Evolutionary conservation across 495 filamentous ascomycete genomes (phyloP), one percentile per base, ranked within the genome.

Genomic region (Hypomontagnella submonticulosa): DNA sequence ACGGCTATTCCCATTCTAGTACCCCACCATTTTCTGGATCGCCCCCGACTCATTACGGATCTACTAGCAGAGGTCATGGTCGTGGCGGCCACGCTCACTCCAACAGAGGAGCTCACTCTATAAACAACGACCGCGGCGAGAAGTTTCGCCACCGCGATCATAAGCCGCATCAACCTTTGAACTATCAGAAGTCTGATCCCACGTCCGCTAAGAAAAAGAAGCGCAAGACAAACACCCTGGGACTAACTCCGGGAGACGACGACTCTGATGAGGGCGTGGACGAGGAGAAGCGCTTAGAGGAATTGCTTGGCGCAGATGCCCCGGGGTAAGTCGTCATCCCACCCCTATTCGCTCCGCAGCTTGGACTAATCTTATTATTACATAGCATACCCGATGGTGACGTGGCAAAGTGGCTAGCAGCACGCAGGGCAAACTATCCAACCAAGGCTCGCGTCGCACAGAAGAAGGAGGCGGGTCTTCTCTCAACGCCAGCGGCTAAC

Each of bases 351-450:
- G 15, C 52, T 46, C 4, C 16, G 42, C 34, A 36, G 43, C 38
- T 48, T 74, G 23, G 62, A 57, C 27, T 67, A 41, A 63, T 37
- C 13, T 48, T 33, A 8, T 3, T 82, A 75, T 47, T 71, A 4
- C 79, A 40, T 76, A 89, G 79, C 73, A 85, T 75, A 18, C 72
- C 84, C n/a, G 92, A 96, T 20, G 65, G 65, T 19, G 65, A 68
- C 56, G 82, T 96, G 55, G 83, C 84, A 10, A 85, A 87, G 15
- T 97, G 91, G 90, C 87, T 96, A 55, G 87, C 85, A 38, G 92
- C 95, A 72, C 87, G 93, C 18, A 88, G 84, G 69, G 89, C 88
- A 66, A 86, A 86, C 13, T 97, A 83, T 71, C 93, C 93, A 3
- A 96, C 92, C 0, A 83, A 86, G 73, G 84, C 85, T 53, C 85